These are phyloP conservation scores for Heterobasidion annosum DNA, from an alignment of 1,284 basidiomycete genomes.

Conservation along the genomic window DNA sequence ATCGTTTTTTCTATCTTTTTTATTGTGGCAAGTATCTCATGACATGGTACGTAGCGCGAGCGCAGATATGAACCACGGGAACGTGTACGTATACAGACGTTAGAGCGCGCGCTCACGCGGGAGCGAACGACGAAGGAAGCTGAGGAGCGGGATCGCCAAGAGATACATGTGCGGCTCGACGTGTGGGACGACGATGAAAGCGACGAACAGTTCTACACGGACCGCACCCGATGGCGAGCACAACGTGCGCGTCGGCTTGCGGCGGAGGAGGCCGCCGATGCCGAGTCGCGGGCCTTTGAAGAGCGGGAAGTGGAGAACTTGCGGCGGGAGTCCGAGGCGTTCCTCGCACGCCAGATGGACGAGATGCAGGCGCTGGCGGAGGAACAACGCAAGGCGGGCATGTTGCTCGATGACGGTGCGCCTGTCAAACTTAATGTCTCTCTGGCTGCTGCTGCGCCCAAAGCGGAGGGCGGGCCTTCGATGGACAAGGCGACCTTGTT, in stretches of 20 bases:
- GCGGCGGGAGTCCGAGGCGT: constrained; percentile 79
- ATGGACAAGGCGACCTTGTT: constrained; percentile 57
- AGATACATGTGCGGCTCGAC: constrained; percentile 66
- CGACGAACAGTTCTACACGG: constrained; percentile 79
- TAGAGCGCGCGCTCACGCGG: constrained; percentile 68
- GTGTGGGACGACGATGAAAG: constrained; percentile 90
- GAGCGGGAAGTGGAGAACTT: constrained; percentile 79
- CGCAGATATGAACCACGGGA: constrained; percentile 78
- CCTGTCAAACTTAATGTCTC: constrained; percentile 79
- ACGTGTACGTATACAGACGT: constrained; percentile 59
- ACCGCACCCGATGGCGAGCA: constrained; percentile 72
- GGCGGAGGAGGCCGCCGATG: constrained; percentile 73
- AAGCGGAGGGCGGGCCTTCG: constrained; percentile 32
- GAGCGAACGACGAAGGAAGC: constrained; percentile 66
- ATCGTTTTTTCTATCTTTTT: not conserved
- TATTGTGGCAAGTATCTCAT: constrained; percentile 5
- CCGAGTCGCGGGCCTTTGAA: constrained; percentile 74
- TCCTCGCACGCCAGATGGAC: constrained; percentile 83
- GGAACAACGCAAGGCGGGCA: constrained; percentile 79
- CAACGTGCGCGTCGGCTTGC: constrained; percentile 57
- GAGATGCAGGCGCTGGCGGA: constrained; percentile 84
- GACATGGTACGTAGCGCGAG: constrained; percentile 46
- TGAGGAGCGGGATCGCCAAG: constrained; percentile 63
- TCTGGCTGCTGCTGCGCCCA: constrained; percentile 37
- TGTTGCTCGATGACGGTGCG: constrained; percentile 84